Evolutionary conservation across 106 monocot species (phyloP).

Genomic region (Gastrodia elata): DNA sequence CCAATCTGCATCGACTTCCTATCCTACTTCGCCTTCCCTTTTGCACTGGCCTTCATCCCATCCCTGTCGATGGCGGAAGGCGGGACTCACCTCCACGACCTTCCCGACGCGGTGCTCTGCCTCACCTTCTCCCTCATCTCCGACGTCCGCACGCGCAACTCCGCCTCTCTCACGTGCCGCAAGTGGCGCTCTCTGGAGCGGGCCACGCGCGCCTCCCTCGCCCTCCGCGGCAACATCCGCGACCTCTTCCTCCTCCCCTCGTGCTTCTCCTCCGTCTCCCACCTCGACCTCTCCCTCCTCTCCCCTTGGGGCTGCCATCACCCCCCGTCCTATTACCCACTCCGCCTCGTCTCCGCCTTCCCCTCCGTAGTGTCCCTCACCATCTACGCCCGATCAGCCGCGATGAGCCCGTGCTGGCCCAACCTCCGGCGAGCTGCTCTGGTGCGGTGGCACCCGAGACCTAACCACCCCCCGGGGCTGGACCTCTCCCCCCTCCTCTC

Average conservation of each 20-base stretch:
- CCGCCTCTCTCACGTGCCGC: constrained; percentile 47
- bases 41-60: background rate
- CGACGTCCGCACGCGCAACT: constrained; percentile 57
- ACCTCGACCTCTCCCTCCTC: constrained; percentile 80
- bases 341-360: constrained; percentile 48
- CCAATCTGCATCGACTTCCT: background rate
- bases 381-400: constrained; percentile 57
- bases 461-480: constrained; percentile 25
- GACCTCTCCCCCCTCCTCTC: constrained; percentile 50
- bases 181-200: constrained; percentile 54
- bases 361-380: constrained; percentile 41
- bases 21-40: background rate
- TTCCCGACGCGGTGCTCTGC: constrained; percentile 63
- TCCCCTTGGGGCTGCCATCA: constrained; percentile 83
- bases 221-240: constrained; percentile 75
- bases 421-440: constrained; percentile 39
- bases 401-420: constrained; percentile 43
- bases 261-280: constrained; percentile 53
- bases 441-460: constrained; percentile 87
- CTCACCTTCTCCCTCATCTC: constrained; percentile 34
- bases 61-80: background rate
- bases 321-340: constrained; percentile 4
- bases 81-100: constrained; percentile 42
- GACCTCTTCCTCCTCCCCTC: constrained; percentile 51
- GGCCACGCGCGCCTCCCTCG: constrained; percentile 49